Evolutionary conservation across 2,329 filamentous ascomycete species (phyloP), one percentile per base, ranked within the genome.

Genomic region (Colletotrichum tropicicola): DNA sequence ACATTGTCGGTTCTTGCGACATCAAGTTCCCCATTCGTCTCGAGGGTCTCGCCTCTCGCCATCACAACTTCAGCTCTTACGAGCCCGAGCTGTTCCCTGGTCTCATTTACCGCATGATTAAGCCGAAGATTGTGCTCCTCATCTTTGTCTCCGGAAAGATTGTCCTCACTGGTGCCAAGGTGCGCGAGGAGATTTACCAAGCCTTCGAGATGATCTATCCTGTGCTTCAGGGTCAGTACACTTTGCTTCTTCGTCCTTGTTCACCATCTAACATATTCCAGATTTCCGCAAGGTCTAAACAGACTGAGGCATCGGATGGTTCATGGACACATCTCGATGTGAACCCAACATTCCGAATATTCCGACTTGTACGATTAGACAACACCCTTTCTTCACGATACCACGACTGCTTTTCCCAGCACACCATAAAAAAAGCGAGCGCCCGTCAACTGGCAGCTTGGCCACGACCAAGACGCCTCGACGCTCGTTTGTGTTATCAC

Each of bases 41-140:
- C 64, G 96, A 98, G 79, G 96, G 96, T 81, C 85, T 99, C 77
- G 96, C 96, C 15, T 96, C 92, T 71, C 93, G 94, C 82, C 96
- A 99, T 87, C 95, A 98, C 86, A 97, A 97, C 83, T 99, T 98
- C 89, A 97, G 93, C 82, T 98, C 94, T 62, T 99, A 99, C 80
- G 96, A 99, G 81, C 96, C 96, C 71, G 96, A 99, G 78, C 81
- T 99, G 78, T 99, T 98, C 88, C 96, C 96, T 75, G 96, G 96
- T 89, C 90, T 99, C 55, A 99, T 99, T 82, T 99, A 99, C 83
- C 94, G 96, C 79, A 99, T 99, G 96, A 98, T 98, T 86, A 98
- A 98, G 86, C 96, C 96, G 19, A 98, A 98, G 89, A 97, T 98
- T 71, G 95, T 98, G 57, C 89, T 98, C 25, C 85, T 98, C 76